phyloP scores from a whole-genome alignment of 805 yeast genomes.

The Saturnispora quitensis region DNA sequence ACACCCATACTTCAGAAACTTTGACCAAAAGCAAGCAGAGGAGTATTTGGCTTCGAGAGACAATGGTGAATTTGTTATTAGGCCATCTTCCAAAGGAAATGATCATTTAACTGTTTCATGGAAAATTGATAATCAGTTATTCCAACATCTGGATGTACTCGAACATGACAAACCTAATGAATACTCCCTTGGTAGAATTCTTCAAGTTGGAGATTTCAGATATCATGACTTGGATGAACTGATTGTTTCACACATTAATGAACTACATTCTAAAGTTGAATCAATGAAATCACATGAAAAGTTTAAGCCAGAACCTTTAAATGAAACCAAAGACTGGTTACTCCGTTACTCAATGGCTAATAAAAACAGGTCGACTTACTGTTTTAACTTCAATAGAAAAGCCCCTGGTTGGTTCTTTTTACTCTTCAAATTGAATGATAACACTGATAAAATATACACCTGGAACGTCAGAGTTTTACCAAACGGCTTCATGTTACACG shows the following conservation, averaged over 20 bases:
- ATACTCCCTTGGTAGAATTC: slow-evolving; percentile 45
- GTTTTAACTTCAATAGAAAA: slow-evolving; percentile 82
- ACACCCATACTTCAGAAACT: slow-evolving; percentile 83
- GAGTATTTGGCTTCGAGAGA: slow-evolving; percentile 80
- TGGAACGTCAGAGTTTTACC: slow-evolving; percentile 92
- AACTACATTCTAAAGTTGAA: slow-evolving; percentile 72
- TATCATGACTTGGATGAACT: slow-evolving; percentile 91
- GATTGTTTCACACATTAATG: slow-evolving; percentile 77
- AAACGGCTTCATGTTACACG: slow-evolving; percentile 72
- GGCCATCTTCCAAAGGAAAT: slow-evolving; percentile 88
- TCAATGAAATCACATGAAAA: slow-evolving; percentile 83
- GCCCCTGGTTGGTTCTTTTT: slow-evolving; percentile 91
- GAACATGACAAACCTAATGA: slow-evolving; percentile 66
- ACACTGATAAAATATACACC: slow-evolving; percentile 55
- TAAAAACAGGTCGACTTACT: slow-evolving; percentile 82
- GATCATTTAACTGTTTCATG: slow-evolving; percentile 90
- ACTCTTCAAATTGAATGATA: slow-evolving; percentile 70
- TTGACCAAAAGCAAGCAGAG: slow-evolving; percentile 83
- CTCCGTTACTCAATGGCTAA: slow-evolving; percentile 86
- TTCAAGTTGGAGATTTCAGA: slow-evolving; percentile 54
- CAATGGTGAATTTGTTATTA: slow-evolving; percentile 85
- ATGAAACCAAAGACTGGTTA: slow-evolving; percentile 79
- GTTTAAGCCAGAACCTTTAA: slow-evolving; percentile 69
- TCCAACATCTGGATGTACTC: slow-evolving; percentile 82
- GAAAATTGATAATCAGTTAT: slow-evolving; percentile 87